Evolutionary conservation across 2,329 filamentous ascomycete genomes (phyloP), one percentile per base, ranked within the genome.

Genomic region (Clarireedia sp.): DNA sequence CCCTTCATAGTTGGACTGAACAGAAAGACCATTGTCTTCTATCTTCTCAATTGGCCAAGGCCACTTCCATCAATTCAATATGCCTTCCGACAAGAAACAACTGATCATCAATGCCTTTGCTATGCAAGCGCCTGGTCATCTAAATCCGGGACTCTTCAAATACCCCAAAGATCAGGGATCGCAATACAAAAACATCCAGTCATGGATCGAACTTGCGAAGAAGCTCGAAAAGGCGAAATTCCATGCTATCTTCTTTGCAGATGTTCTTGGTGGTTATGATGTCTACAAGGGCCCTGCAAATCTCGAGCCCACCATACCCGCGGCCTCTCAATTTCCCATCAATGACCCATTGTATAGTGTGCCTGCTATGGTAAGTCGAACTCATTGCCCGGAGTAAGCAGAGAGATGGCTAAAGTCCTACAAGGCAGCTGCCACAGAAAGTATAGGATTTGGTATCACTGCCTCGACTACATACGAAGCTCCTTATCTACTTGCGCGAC

Each of bases 241-340:
- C 60, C 81, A 85, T 53, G 81, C 80, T 10, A 82, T 86, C 37
- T 86, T 86, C 67, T 82, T 86, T 51, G 83, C 83, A 0, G 83
- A 86, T 64, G 81, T 85, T 0, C 73, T 87, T 1, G 82, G 81
- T 3, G 81, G 81, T 5, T 87, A 87, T 64, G 84, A 89, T 71
- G 82, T 87, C 4, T 88, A 86, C 69, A 81, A 81, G 57, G 78
- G 82, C 0, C 80, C 80, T 0, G 69, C 73, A 3, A 83, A 80
- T 57, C 73, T 87, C 2, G 75, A 78, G 3, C 78, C 83, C 0
- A 80, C 82, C 0, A 77, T 86, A 48, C 67, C 75, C 0, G 80
- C 81, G 0, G 85, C 82, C 1, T 81, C 83, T 0, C 85, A 88
- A 67, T 87, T 82, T 77, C 85, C 85, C 0, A 81, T 87, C n/a